Base-by-base conservation (phyloP, 345 rosid species). In the Erodium maritimum region DNA sequence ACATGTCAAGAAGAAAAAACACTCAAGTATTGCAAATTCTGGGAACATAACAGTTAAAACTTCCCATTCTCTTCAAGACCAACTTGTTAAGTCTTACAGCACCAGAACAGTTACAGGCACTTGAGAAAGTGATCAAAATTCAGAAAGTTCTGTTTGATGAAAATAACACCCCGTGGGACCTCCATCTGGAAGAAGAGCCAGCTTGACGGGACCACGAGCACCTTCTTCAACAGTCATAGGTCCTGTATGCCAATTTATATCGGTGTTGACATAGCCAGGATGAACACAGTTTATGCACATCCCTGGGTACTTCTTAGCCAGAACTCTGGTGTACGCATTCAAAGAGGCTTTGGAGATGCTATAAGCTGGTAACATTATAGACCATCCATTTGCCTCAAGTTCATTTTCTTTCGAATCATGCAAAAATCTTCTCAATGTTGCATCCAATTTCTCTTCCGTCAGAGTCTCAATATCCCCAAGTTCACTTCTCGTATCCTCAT, bases 231-330 rank as follows among this genome's bases (percentile, higher is more conserved):
- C 56, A 0, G 76, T 25, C 72, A 77, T 60, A 4, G 69, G 12
- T 20, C 87, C 82, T 0, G 76, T 82, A 56, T 75, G 80, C 80
- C 78, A 77, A 59, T 73, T 76, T 1, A 77, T 25, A 56, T 79
- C 84, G 0, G 85, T 75, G 18, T 77, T 13, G 21, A 77, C 81
- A 25, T 61, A 82, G 18, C 83, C 84, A 4, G 84, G 84, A 69
- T 79, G 84, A 42, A 79, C 82, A 19, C 78, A 77, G 21, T 82
- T 80, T 58, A 82, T 72, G 48, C 58, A 65, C 85, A 79, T 82
- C 0, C 45, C 22, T 0, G 79, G 79, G 42, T 82, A 55, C 60
- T 37, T 75, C 59, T 63, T 80, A 14, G 83, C 85, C 2, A 82
- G 68, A 52, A 80, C 57, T 68, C 84, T 75, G 0, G 88, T 75